These are phyloP conservation scores for Epichloe typhina DNA, from an alignment of 2,329 filamentous ascomycete genomes.

Conservation along the genomic window DNA sequence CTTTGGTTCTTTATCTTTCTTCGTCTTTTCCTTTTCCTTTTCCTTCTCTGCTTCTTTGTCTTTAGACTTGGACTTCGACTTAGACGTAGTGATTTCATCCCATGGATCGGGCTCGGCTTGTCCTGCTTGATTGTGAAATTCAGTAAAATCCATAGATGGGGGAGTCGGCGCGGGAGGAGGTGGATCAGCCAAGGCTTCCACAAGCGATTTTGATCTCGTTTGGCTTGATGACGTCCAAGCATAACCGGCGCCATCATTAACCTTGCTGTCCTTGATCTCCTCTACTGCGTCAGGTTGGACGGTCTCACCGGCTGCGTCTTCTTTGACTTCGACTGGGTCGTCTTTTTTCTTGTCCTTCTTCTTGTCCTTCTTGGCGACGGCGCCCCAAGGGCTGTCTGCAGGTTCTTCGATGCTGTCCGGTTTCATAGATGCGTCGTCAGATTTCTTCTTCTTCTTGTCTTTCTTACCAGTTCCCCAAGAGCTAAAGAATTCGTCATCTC, in stretches of 20 bases:
- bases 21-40: constrained; percentile 17
- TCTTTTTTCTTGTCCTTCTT: constrained; percentile 42
- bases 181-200: constrained; percentile 26
- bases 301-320: constrained; percentile 32
- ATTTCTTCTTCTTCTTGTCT: constrained; percentile 24
- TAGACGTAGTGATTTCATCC: constrained; percentile 20
- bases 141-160: constrained; percentile 33
- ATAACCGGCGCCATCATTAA: constrained; percentile 29
- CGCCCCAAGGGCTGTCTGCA: constrained; percentile 26
- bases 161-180: constrained; percentile 36
- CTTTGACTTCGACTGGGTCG: constrained; percentile 32
- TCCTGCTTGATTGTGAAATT: constrained; percentile 20
- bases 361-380: constrained; percentile 18
- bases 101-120: constrained; percentile 23
- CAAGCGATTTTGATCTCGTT: constrained; percentile 29
- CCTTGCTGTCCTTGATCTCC: constrained; percentile 29
- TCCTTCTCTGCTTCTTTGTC: constrained; percentile 19
- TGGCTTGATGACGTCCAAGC: constrained; percentile 29
- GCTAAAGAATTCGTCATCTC: constrained; percentile 39
- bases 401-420: constrained; percentile 31
- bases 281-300: constrained; percentile 33
- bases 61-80: constrained; percentile 27
- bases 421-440: constrained; percentile 20
- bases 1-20: constrained; percentile 29
- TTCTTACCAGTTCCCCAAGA: constrained; percentile 45